These are phyloP conservation scores for Candida tibetensis DNA, from an alignment of 805 yeast genomes.

Conservation along the genomic window DNA sequence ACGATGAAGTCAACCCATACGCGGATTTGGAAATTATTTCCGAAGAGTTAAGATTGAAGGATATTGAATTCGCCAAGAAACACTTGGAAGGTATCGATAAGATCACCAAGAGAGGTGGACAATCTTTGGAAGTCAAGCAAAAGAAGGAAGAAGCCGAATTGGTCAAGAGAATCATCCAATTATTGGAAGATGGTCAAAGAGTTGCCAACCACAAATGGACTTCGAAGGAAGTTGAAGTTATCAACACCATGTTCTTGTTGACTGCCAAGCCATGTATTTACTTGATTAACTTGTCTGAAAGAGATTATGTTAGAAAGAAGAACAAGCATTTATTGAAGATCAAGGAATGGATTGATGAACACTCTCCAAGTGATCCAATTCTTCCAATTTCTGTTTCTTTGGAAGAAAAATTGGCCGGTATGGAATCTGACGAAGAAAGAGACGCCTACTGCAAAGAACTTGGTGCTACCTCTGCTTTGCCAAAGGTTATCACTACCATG, in stretches of 20 bases:
- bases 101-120: conserved; percentile 84
- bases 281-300: conserved; percentile 85
- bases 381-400: conserved; percentile 90
- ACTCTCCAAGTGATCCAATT: conserved; percentile 82
- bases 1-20: conserved; percentile 87
- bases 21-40: conserved; percentile 91
- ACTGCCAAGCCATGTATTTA: conserved; percentile 96
- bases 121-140: conserved; percentile 82
- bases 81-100: conserved; percentile 73
- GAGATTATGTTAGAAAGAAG: conserved; percentile 81
- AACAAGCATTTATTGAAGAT: conserved; percentile 81
- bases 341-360: conserved; percentile 84
- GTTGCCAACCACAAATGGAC: conserved; percentile 87
- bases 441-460: conserved; percentile 70
- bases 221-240: conserved; percentile 83
- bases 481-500: conserved; percentile 83
- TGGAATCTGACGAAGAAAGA: conserved; percentile 83
- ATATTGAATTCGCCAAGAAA: conserved; percentile 90
- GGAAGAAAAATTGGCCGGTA: conserved; percentile 86
- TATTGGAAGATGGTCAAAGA: conserved; percentile 82
- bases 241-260: conserved; percentile 80
- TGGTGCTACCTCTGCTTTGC: conserved; percentile 78
- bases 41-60: conserved; percentile 92
- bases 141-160: conserved; percentile 81
- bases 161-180: conserved; percentile 68